Evolutionary conservation across 345 rosid genomes (phyloP), one percentile per base, ranked within the genome.

Genomic region (Ceriops tagal): DNA sequence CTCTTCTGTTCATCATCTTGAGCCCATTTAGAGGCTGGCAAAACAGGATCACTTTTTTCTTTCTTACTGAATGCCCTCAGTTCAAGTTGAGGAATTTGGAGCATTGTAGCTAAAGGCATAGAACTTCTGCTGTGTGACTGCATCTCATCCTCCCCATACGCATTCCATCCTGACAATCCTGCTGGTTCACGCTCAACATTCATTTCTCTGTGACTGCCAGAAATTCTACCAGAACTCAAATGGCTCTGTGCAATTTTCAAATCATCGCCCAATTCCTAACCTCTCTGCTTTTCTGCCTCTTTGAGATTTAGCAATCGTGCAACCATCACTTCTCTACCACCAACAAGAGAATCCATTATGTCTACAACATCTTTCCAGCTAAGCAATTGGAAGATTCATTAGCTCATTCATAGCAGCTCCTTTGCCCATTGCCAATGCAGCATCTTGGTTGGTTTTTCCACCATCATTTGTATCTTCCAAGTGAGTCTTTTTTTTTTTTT

Each of bases 251-350:
- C 73, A 71, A 72, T 64, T 83, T 90, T 92, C 79, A 85, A 73
- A 67, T 88, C 95, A 79, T 82, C 91, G 71, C 84, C 96, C 61
- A 83, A 74, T 61, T 90, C 99, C 73, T 85, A 90, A 28, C 90
- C 86, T 72, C 92, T 89, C 80, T 85, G 96, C 79, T 83, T 92
- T 80, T 92, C 99, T 56, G 95, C 91, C 78, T 96, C 98, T 79
- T 92, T 98, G 57, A 96, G 90, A 79, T 93, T 88, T 60, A 96
- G 85, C 73, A 96, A 82, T 64, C 97, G 79, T 16, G 97, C 81
- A 83, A 96, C 98, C 99, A 96, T 96, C 82, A 82, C 83, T 65
- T 85, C 98, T 86, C 99, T 92, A 78, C 98, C 98, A 73, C 98
- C 99, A 73, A 88, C 83, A 62, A 90, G 98, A 61, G 99, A 96